Evolutionary conservation across 768 basidiomycete genomes (phyloP).

Genomic region (Zangia roseola): DNA sequence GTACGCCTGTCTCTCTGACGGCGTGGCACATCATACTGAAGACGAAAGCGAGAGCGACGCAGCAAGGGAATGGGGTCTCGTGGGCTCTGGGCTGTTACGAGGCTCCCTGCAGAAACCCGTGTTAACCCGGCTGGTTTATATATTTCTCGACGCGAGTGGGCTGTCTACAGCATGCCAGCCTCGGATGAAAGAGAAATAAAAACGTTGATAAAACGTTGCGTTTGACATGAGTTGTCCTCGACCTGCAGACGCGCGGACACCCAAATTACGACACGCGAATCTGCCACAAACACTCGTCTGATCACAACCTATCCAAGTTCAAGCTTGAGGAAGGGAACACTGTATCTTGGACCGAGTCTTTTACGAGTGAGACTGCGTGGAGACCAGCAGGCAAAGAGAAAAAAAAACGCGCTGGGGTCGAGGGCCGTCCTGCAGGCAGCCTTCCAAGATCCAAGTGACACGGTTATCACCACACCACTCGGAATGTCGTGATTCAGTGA

Average conservation of each 20-base stretch:
- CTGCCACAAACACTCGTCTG: no score
- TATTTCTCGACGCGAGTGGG: not conserved
- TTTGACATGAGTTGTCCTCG: constrained; percentile 17
- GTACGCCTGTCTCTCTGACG: constrained; percentile 23
- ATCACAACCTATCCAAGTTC: no score
- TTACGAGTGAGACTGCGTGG: not conserved
- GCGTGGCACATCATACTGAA: constrained; percentile 10
- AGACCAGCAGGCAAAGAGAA: not conserved
- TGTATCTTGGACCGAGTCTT: no score
- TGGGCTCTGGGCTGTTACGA: no score
- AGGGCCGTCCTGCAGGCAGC: no score
- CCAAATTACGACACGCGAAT: constrained; percentile 5
- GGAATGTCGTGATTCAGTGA: not conserved
- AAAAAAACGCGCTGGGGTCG: no score
- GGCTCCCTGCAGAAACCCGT: not conserved
- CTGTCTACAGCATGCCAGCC: constrained; percentile 8
- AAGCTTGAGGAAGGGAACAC: no score
- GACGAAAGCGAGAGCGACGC: not conserved
- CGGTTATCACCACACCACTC: no score
- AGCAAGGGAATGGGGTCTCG: not conserved
- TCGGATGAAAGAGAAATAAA: constrained; percentile 3
- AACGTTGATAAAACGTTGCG: constrained; percentile 33
- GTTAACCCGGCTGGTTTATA: constrained; percentile 11
- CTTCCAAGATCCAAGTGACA: no score
- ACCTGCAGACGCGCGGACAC: constrained; percentile 10